Percentiles rank a stretch among this genome's conserved stretches.
phyloP scores from a whole-genome alignment of 495 filamentous ascomycete species.

The Alectoria sarmentosa region DNA sequence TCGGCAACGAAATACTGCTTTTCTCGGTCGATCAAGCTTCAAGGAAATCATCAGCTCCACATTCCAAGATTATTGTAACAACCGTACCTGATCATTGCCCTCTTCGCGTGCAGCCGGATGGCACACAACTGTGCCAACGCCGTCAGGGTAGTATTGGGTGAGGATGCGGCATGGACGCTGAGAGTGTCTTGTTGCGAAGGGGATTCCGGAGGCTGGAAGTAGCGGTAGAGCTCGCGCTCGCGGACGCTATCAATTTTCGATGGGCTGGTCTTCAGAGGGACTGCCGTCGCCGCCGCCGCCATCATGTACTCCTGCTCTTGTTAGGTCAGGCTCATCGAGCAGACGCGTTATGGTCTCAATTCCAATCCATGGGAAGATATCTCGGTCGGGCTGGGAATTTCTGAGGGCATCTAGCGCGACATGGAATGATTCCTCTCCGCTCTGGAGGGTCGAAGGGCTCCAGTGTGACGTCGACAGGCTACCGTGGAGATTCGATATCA shows the following conservation, averaged over 20 bases:
- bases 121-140: conserved; percentile 46
- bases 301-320: background rate
- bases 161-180: conserved; percentile 12
- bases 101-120: conserved; percentile 41
- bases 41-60: conserved; percentile 16
- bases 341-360: background rate
- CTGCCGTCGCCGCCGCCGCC: conserved; percentile 2
- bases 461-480: background rate
- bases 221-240: conserved; percentile 42
- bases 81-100: conserved; percentile 40
- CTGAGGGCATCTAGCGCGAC: background rate
- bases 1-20: conserved; percentile 51
- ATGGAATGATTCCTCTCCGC: background rate
- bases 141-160: conserved; percentile 34
- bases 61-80: background rate
- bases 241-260: conserved; percentile 23
- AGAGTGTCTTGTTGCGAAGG: background rate
- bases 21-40: conserved; percentile 34
- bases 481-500: background rate
- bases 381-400: background rate
- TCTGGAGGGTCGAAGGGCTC: background rate
- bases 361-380: background rate
- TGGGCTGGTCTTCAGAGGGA: background rate
- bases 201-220: conserved; percentile 35
- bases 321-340: background rate